These are phyloP conservation scores for Leishmania martiniquensis DNA, from an alignment of 208 protist species.

Conservation along the genomic window DNA sequence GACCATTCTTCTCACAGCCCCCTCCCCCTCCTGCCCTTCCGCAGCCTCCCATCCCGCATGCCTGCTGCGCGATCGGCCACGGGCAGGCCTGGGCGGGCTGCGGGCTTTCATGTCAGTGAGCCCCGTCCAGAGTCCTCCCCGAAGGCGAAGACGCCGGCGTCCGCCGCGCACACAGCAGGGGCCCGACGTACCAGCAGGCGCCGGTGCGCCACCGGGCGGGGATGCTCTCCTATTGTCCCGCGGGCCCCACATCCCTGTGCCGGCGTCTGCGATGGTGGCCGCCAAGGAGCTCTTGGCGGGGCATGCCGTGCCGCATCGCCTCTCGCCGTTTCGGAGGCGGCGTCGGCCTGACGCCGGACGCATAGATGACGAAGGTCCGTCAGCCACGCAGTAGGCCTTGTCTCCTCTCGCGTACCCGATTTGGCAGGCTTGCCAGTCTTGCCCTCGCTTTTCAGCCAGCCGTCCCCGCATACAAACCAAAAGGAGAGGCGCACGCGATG, in stretches of 20 bases:
- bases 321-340: not conserved
- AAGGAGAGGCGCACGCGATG: not conserved
- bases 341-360: not conserved
- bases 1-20: not conserved
- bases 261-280: not conserved
- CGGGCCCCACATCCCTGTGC: not conserved
- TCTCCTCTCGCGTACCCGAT: not conserved
- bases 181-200: too few species aligned
- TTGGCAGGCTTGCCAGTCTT: not conserved
- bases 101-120: too few species aligned
- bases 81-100: not conserved
- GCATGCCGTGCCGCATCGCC: not conserved
- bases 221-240: not conserved
- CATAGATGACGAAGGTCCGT: not conserved
- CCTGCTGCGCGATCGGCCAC: not conserved
- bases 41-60: not conserved
- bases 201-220: not conserved
- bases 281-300: not conserved
- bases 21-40: too few species aligned
- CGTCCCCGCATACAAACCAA: not conserved
- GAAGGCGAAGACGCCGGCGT: not conserved
- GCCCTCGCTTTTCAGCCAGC: not conserved
- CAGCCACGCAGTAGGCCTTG: not conserved
- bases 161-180: not conserved
- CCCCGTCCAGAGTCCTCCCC: not conserved